Conservation (phyloP, 2,329 filamentous ascomycete genomes). For the Trichocomaceae sp. region DNA sequence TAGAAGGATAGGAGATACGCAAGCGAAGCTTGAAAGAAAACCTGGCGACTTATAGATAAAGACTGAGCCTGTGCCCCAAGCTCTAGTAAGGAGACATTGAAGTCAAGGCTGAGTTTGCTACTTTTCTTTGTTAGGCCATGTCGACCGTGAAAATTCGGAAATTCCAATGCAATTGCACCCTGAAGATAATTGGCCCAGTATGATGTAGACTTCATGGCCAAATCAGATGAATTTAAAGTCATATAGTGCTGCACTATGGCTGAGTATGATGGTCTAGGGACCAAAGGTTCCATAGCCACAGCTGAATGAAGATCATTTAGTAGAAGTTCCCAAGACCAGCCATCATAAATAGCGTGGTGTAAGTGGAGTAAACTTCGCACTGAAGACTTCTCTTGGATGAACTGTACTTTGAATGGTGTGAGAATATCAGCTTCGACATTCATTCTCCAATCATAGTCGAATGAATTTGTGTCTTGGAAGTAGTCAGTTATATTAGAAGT, state of each 20-base stretch:
- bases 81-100: constrained; percentile 31
- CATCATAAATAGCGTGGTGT: constrained; percentile 83
- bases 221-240: constrained; percentile 20
- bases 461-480: constrained; percentile 38
- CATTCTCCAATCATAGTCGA: constrained; percentile 37
- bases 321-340: constrained; percentile 81
- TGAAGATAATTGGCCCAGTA: constrained; percentile 67
- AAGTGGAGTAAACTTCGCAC: constrained; percentile 48
- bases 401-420: constrained; percentile 57
- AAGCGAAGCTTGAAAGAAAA: constrained; percentile 68
- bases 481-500: constrained; percentile 36
- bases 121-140: constrained; percentile 24
- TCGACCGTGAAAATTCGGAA: constrained; percentile 54
- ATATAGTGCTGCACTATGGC: constrained; percentile 50
- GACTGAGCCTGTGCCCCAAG: constrained; percentile 34
- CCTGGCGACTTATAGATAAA: constrained; percentile 56
- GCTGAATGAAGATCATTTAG: constrained; percentile 58
- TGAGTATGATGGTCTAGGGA: constrained; percentile 53
- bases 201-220: constrained; percentile 40
- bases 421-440: constrained; percentile 38
- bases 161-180: constrained; percentile 46
- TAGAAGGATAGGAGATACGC: constrained; percentile 60
- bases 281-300: constrained; percentile 31
- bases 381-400: constrained; percentile 30
- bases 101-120: constrained; percentile 19